Conservation (phyloP, 306 rosid genomes). For the Alnus glutinosa region DNA sequence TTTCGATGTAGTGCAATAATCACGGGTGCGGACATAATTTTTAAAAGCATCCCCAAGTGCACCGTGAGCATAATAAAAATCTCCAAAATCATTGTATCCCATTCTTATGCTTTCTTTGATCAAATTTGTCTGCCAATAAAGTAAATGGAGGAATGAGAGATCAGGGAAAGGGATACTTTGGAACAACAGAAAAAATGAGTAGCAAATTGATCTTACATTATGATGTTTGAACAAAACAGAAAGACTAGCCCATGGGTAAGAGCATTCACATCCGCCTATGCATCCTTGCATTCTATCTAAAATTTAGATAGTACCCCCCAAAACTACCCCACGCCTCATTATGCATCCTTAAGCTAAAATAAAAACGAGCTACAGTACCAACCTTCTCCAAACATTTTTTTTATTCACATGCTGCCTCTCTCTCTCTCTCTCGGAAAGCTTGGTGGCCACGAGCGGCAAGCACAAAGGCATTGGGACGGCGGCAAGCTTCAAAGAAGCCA, state of each 20-base stretch:
- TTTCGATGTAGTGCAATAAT: conserved; percentile 93
- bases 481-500: too few species aligned
- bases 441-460: too few species aligned
- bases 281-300: too few species aligned
- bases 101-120: conserved; percentile 98
- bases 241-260: not conserved
- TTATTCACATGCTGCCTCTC: too few species aligned
- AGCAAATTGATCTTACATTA: not conserved
- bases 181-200: conserved; percentile 2
- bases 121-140: conserved; percentile 78
- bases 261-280: too few species aligned
- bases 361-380: too few species aligned
- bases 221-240: not conserved
- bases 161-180: not conserved
- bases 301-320: too few species aligned
- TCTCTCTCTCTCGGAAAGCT: too few species aligned
- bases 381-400: too few species aligned
- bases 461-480: too few species aligned
- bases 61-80: conserved; percentile 89
- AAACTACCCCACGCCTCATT: too few species aligned
- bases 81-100: conserved; percentile 99
- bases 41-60: conserved; percentile 89
- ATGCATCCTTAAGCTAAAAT: too few species aligned
- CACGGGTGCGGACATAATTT: conserved; percentile 91
- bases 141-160: conserved; percentile 24